Conservation (phyloP, 2,329 filamentous ascomycete genomes). For the Macrophomina tecta region DNA sequence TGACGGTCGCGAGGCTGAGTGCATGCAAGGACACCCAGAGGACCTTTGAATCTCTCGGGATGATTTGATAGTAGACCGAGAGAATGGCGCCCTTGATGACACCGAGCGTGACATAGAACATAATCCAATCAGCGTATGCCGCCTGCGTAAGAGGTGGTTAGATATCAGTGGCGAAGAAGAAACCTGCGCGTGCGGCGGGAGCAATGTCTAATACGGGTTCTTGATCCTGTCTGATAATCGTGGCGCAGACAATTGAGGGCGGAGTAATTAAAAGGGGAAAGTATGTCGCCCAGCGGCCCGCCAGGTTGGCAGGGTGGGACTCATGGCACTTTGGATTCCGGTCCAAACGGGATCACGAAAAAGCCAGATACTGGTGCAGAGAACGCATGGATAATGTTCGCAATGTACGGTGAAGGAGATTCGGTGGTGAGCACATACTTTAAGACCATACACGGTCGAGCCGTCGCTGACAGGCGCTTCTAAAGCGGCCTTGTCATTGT, state of each 20-base stretch:
- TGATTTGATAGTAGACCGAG: conserved; percentile 11
- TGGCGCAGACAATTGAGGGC: not conserved
- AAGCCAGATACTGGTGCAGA: too few species aligned
- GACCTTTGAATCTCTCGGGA: not conserved
- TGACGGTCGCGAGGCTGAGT: not conserved
- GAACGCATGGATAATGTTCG: not conserved
- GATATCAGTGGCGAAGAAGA: not conserved
- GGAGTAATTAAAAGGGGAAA: not conserved
- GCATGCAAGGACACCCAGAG: not conserved
- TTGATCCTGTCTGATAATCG: not conserved
- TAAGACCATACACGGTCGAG: not conserved
- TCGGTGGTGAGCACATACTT: not conserved
- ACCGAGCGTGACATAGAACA: conserved; percentile 7
- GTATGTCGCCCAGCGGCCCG: too few species aligned
- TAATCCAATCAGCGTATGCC: conserved; percentile 5
- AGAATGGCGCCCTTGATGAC: conserved; percentile 4
- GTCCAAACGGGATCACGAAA: too few species aligned
- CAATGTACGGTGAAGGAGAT: not conserved
- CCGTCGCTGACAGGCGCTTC: not conserved
- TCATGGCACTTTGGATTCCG: too few species aligned
- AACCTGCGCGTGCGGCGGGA: not conserved
- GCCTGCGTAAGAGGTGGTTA: not conserved
- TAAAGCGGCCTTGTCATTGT: not conserved
- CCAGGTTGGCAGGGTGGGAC: too few species aligned
- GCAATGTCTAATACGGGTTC: not conserved